These are phyloP conservation scores for Macroventuria anomochaeta DNA, from an alignment of 2,329 filamentous ascomycete species.

Conservation along the genomic window DNA sequence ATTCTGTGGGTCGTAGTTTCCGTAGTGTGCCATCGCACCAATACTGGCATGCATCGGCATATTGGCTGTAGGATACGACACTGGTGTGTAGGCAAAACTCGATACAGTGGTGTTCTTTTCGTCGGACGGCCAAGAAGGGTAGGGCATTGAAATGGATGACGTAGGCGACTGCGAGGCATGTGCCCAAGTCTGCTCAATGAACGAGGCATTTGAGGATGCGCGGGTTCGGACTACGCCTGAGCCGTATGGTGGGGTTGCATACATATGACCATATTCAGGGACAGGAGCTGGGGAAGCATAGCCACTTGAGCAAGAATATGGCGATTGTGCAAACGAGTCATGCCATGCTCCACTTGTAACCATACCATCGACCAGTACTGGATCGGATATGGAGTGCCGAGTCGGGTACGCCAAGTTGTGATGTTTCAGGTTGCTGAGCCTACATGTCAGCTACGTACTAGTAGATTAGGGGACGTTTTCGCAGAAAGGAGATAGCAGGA, in stretches of 20 bases:
- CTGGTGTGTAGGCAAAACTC: constrained; percentile 31
- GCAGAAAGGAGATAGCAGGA: background rate
- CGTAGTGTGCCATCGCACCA: constrained; percentile 34
- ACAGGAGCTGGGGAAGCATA: constrained; percentile 41
- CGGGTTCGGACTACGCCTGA: constrained; percentile 39
- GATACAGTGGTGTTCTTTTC: constrained; percentile 39
- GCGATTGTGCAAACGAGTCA: constrained; percentile 40
- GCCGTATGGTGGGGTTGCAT: constrained; percentile 38
- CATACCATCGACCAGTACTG: constrained; percentile 29
- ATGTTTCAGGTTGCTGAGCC: constrained; percentile 31
- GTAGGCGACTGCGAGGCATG: constrained; percentile 45
- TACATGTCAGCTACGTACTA: background rate
- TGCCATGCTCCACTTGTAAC: constrained; percentile 29
- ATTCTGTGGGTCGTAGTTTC: constrained; percentile 39
- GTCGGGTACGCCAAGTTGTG: constrained; percentile 9
- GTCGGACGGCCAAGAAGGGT: constrained; percentile 37
- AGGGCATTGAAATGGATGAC: constrained; percentile 45
- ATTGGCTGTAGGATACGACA: constrained; percentile 35
- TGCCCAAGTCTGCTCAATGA: constrained; percentile 39
- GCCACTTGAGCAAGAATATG: constrained; percentile 44
- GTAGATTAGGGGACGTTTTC: constrained; percentile 12
- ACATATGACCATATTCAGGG: constrained; percentile 35
- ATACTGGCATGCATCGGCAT: constrained; percentile 29
- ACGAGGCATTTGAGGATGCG: constrained; percentile 47
- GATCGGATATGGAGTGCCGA: constrained; percentile 23